Percentiles rank a stretch among this genome's conserved stretches.
Conservation (phyloP, 1,139 yeast genomes). For the Candida albicans region DNA sequence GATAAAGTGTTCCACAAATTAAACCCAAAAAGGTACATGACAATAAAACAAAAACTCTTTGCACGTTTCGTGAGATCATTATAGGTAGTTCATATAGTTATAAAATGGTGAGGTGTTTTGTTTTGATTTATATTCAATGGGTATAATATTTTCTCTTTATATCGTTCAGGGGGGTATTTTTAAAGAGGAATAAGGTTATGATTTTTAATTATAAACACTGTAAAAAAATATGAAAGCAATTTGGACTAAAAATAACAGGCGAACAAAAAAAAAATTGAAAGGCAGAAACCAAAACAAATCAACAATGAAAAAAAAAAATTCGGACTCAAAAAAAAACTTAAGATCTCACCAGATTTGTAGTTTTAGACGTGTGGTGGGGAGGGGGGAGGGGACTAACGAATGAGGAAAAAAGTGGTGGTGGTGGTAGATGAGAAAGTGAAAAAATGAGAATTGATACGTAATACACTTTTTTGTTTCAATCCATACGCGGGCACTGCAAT, state of each 20-base stretch:
- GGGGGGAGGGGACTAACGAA: neutral
- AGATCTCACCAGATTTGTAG: neutral
- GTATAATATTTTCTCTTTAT: neutral
- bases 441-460: neutral
- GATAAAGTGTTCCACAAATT: conserved; percentile 61
- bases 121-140: neutral
- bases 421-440: no score
- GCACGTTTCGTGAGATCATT: conserved; percentile 26
- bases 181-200: no score
- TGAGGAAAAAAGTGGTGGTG: neutral
- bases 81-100: neutral
- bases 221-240: no score
- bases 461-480: neutral
- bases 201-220: no score
- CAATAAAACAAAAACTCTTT: conserved; percentile 37
- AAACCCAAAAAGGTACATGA: conserved; percentile 53
- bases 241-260: no score
- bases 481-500: neutral
- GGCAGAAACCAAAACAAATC: no score
- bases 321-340: no score
- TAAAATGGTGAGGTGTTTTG: neutral
- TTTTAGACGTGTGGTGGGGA: neutral
- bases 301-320: no score
- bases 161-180: no score
- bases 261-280: no score